A percentile compares a stretch with the other conserved stretches of the same genome.
Evolutionary conservation across 192 early-diverging fungal genomes (phyloP).

Genomic region (Geosiphon pyriformis): DNA sequence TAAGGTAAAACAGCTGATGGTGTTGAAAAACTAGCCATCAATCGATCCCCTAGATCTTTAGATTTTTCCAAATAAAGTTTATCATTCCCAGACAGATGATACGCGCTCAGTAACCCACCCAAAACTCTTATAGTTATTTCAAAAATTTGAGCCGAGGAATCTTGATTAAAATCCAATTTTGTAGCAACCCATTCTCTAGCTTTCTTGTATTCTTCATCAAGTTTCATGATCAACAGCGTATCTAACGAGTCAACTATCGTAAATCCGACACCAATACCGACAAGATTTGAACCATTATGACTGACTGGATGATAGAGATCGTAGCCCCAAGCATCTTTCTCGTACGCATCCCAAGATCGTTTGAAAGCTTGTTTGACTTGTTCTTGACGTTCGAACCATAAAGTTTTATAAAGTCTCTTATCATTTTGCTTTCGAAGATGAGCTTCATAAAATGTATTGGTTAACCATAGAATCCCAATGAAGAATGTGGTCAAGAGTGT

Average conservation of each 20-base stretch:
- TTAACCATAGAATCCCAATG: too few relatives aligned
- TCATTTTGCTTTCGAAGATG: too few relatives aligned
- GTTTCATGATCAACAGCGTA: slow-evolving; percentile 73
- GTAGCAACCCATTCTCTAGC: slow-evolving; percentile 61
- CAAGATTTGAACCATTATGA: slow-evolving; percentile 59
- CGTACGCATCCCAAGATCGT: slow-evolving; percentile 77
- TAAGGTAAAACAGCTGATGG: slow-evolving; percentile 59
- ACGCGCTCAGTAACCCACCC: slow-evolving; percentile 77
- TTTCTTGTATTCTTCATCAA: slow-evolving; percentile 66
- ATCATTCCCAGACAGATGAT: slow-evolving; percentile 68
- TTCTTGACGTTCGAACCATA: slow-evolving; percentile 51
- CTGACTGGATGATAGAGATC: slow-evolving; percentile 82
- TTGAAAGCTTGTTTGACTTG: slow-evolving; percentile 63
- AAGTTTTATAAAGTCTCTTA: too few relatives aligned
- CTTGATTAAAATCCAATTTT: slow-evolving; percentile 58
- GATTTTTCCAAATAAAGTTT: slow-evolving; percentile 64
- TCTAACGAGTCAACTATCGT: slow-evolving; percentile 84
- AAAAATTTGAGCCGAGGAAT: slow-evolving; percentile 68
- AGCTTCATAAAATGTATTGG: too few relatives aligned
- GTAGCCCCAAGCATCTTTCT: slow-evolving; percentile 67
- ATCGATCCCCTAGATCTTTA: slow-evolving; percentile 64
- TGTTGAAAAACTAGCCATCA: slow-evolving; percentile 65
- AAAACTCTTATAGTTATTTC: slow-evolving; percentile 85
- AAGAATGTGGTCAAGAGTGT: too few relatives aligned
- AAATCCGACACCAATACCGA: slow-evolving; percentile 61